phyloP scores from a whole-genome alignment of 768 basidiomycete species.

The Agaricus blazei region DNA sequence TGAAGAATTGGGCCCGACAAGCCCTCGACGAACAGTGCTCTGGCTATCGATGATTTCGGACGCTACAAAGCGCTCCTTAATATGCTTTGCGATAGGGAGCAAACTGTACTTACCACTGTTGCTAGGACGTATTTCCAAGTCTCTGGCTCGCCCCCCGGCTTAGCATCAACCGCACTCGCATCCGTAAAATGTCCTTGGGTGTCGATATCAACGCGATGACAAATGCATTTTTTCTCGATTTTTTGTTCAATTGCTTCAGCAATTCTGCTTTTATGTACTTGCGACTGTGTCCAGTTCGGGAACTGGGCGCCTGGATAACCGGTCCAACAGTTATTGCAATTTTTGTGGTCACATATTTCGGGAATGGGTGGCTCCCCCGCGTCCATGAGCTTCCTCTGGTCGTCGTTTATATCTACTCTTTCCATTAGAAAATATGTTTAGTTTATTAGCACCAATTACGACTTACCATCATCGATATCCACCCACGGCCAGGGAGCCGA shows the following conservation, averaged over 20 bases:
- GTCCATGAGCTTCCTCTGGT: constrained; percentile 20
- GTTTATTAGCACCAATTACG: background rate
- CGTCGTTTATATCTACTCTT: constrained; percentile 19
- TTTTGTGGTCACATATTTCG: constrained; percentile 22
- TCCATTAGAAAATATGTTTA: background rate
- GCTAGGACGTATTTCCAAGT: constrained; percentile 26
- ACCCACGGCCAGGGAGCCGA: constrained; percentile 40
- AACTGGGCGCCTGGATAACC: constrained; percentile 36
- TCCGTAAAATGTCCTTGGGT: constrained; percentile 19
- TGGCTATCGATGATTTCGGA: constrained; percentile 25
- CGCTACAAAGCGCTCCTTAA: constrained; percentile 2
- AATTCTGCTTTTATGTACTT: constrained; percentile 34
- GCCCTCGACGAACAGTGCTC: constrained; percentile 48
- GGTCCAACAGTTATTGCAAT: constrained; percentile 26
- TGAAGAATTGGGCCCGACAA: constrained; percentile 45
- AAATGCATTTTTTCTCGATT: constrained; percentile 17
- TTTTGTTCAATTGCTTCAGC: constrained; percentile 9
- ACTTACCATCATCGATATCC: constrained; percentile 29
- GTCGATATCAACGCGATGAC: constrained; percentile 30
- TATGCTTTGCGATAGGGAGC: background rate
- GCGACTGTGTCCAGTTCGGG: constrained; percentile 47
- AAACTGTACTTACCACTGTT: constrained; percentile 21
- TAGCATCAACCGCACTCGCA: constrained; percentile 26
- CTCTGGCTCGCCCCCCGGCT: constrained; percentile 18
- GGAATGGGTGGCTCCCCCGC: constrained; percentile 21